These are phyloP conservation scores for Phaeolepiota aurea DNA, from an alignment of 768 basidiomycete species.

Conservation along the genomic window DNA sequence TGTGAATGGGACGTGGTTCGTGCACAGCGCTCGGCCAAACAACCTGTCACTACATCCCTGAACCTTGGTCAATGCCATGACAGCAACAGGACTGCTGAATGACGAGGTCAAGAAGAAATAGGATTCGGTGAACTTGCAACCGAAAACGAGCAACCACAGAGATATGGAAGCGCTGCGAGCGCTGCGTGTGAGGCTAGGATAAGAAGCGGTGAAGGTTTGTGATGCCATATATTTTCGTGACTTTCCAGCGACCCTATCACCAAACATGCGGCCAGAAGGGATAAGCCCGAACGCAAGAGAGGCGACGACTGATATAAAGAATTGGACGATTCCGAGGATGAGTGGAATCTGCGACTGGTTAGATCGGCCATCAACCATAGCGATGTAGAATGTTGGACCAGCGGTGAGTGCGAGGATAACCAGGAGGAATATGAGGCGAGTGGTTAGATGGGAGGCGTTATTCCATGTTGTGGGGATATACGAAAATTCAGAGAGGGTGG, in stretches of 20 bases:
- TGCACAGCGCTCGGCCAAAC: conserved; percentile 76
- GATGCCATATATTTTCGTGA: conserved; percentile 97
- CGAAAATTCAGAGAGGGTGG: conserved; percentile 90
- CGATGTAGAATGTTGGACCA: conserved; percentile 92
- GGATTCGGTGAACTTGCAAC: conserved; percentile 95
- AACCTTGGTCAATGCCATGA: conserved; percentile 94
- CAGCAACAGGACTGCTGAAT: conserved; percentile 93
- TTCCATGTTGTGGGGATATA: conserved; percentile 99
- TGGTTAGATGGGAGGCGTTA: conserved; percentile 94
- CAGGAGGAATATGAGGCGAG: conserved; percentile 86
- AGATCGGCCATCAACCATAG: conserved; percentile 64
- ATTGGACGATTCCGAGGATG: conserved; percentile 90
- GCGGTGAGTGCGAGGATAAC: conserved; percentile 88
- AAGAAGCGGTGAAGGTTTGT: conserved; percentile 98
- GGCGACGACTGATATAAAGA: conserved; percentile 80
- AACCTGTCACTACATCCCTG: conserved; percentile 82
- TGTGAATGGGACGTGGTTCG: conserved; percentile 90
- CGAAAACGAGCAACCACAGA: conserved; percentile 89
- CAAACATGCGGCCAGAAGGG: conserved; percentile 97
- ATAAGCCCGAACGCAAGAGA: conserved; percentile 81
- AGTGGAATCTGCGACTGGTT: conserved; percentile 64
- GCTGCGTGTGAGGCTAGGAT: conserved; percentile 64
- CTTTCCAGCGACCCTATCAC: conserved; percentile 95
- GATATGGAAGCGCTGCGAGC: conserved; percentile 78
- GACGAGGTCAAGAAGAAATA: conserved; percentile 98